Percentiles rank a stretch among this genome's conserved stretches.
phyloP scores from a whole-genome alignment of 2,329 filamentous ascomycete genomes.

The Sporothrix globosa region DNA sequence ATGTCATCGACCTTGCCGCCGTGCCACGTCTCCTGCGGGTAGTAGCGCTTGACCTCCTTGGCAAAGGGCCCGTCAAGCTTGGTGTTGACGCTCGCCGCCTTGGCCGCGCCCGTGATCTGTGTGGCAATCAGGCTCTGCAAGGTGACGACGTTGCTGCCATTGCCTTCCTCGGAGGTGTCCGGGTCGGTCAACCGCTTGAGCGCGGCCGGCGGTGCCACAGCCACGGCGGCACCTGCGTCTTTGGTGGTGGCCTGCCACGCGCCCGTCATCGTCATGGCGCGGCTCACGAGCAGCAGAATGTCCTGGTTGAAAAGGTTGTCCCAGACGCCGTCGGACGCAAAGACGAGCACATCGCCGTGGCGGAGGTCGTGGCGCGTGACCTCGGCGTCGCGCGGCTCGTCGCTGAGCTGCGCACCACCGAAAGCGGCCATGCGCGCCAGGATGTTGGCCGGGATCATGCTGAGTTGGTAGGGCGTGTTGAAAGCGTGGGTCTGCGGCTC shows the following conservation, averaged over 20 bases:
- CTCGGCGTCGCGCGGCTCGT: conserved; percentile 82
- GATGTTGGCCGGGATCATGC: conserved; percentile 79
- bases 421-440: conserved; percentile 80
- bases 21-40: conserved; percentile 81
- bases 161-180: conserved; percentile 41
- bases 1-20: conserved; percentile 98
- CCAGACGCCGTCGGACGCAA: conserved; percentile 94
- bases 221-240: conserved; percentile 64
- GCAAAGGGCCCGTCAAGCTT: conserved; percentile 90
- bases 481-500: conserved; percentile 92
- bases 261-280: conserved; percentile 71
- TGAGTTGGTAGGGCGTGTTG: conserved; percentile 95
- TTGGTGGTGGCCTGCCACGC: conserved; percentile 68
- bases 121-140: conserved; percentile 79
- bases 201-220: conserved; percentile 44
- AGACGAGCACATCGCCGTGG: conserved; percentile 90
- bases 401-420: conserved; percentile 77
- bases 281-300: conserved; percentile 76
- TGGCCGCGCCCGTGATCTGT: conserved; percentile 79
- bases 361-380: conserved; percentile 74
- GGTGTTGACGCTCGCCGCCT: conserved; percentile 78
- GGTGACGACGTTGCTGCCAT: conserved; percentile 47
- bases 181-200: conserved; percentile 48
- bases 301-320: conserved; percentile 95
- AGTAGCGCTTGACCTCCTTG: conserved; percentile 87